phyloP scores from a whole-genome alignment of 2,329 filamentous ascomycete species.

The Pestalotiopsis sp. region DNA sequence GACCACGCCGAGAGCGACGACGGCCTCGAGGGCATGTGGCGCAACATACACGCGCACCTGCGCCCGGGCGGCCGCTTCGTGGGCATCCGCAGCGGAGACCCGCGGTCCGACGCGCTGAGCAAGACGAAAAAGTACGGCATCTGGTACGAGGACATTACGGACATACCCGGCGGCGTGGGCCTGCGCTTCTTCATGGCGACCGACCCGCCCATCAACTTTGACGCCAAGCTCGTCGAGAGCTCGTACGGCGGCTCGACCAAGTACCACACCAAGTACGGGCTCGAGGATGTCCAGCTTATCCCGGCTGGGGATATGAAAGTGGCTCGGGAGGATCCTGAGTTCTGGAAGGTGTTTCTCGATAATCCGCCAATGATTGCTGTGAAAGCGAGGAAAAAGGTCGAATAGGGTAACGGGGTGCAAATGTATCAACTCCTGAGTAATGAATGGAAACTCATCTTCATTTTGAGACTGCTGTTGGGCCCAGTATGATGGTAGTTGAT shows the following conservation, averaged over 20 bases:
- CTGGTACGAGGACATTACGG: slow-evolving; percentile 18
- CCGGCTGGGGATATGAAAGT: slow-evolving; percentile 23
- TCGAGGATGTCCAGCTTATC: slow-evolving; percentile 24
- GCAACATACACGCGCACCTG: slow-evolving; percentile 27
- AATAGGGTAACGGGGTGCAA: not conserved
- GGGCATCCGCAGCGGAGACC: slow-evolving; percentile 24
- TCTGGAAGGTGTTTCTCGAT: slow-evolving; percentile 27
- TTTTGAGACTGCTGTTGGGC: too few species aligned
- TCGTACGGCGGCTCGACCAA: slow-evolving; percentile 25
- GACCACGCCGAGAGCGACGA: slow-evolving; percentile 28
- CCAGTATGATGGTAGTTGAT: too few species aligned
- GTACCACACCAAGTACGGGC: slow-evolving; percentile 24
- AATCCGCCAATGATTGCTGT: slow-evolving; percentile 24
- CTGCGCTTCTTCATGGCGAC: slow-evolving; percentile 18
- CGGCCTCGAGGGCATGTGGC: slow-evolving; percentile 30
- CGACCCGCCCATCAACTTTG: slow-evolving; percentile 21
- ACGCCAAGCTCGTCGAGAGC: slow-evolving; percentile 22
- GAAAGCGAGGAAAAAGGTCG: slow-evolving; percentile 20
- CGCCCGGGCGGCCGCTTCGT: slow-evolving; percentile 32
- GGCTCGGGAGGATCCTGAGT: slow-evolving; percentile 23
- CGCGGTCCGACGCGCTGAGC: slow-evolving; percentile 16
- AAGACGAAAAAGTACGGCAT: slow-evolving; percentile 21
- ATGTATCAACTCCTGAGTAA: not conserved
- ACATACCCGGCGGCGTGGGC: slow-evolving; percentile 24
- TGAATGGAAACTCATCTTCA: too few species aligned